Percentiles rank a stretch among this genome's conserved stretches.
Conservation (phyloP, 345 rosid species). For the Draba incana region DNA sequence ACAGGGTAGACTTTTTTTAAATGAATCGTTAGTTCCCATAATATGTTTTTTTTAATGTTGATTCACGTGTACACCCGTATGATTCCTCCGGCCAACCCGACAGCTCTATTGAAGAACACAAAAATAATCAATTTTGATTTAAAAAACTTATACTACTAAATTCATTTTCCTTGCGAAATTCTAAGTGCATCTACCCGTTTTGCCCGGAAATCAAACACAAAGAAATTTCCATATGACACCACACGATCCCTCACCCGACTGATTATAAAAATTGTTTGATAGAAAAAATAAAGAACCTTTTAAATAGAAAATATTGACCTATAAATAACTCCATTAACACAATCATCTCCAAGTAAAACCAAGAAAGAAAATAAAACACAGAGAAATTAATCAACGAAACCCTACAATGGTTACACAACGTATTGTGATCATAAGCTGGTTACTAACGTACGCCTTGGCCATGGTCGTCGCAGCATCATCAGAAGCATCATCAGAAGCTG, state of each 20-base stretch:
- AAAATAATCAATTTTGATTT: background rate
- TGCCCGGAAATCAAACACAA: constrained; percentile 36
- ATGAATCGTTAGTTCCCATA: background rate
- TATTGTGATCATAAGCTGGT: constrained; percentile 22
- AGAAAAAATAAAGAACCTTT: background rate
- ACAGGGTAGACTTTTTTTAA: constrained; percentile 19
- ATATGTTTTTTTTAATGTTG: background rate
- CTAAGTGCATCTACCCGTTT: constrained; percentile 22
- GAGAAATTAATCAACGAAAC: constrained; percentile 5
- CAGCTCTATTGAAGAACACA: constrained; percentile 33
- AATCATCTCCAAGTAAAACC: constrained; percentile 31
- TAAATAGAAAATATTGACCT: background rate
- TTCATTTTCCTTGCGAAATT: background rate
- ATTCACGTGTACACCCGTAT: constrained; percentile 44
- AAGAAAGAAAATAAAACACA: background rate
- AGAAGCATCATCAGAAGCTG: constrained; percentile 32
- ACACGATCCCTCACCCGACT: constrained; percentile 27
- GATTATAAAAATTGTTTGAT: background rate
- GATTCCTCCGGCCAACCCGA: constrained; percentile 46
- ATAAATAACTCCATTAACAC: constrained; percentile 30
- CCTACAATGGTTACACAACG: constrained; percentile 23
- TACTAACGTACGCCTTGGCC: constrained; percentile 36
- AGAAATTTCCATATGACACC: constrained; percentile 46
- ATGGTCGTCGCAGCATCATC: constrained; percentile 23
- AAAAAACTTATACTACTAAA: background rate